Evolutionary conservation across 202 grass and related monocot species (phyloP).

Genomic region (Panicum hallii): DNA sequence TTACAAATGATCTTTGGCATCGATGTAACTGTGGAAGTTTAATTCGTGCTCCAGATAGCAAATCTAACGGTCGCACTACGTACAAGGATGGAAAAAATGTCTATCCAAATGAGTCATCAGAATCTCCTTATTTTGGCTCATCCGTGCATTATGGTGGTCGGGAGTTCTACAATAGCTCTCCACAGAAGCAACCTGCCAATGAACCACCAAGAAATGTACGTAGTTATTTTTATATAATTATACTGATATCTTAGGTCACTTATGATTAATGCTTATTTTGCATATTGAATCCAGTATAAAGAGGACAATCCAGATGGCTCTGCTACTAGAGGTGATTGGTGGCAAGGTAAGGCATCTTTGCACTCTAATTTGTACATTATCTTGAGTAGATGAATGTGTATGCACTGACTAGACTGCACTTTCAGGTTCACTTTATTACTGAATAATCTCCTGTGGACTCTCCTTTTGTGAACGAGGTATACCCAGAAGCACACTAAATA

Average conservation of each 20-base stretch:
- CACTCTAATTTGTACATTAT: conserved; percentile 6
- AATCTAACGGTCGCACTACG: conserved; percentile 48
- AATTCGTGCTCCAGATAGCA: conserved; percentile 49
- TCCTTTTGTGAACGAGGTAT: conserved; percentile 56
- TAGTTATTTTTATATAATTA: neutral
- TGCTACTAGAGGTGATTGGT: conserved; percentile 98
- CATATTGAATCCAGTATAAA: conserved; percentile 67
- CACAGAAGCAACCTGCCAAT: conserved; percentile 43
- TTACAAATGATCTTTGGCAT: neutral
- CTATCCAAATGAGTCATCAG: conserved; percentile 60
- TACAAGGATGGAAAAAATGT: conserved; percentile 65
- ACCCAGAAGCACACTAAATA: neutral
- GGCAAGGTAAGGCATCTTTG: conserved; percentile 76
- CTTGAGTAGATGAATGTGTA: conserved; percentile 15
- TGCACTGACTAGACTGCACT: conserved; percentile 45
- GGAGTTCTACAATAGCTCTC: conserved; percentile 81
- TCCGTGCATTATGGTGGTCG: conserved; percentile 89
- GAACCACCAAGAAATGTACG: conserved; percentile 60
- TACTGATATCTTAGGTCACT: neutral
- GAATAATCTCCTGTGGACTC: conserved; percentile 45
- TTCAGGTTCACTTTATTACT: conserved; percentile 98
- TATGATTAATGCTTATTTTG: conserved; percentile 18
- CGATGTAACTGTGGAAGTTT: neutral
- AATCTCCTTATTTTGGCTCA: conserved; percentile 83
- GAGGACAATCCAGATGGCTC: conserved; percentile 64